phyloP scores from a whole-genome alignment of 768 basidiomycete genomes.

The Tylopilus cervinicoccineus region DNA sequence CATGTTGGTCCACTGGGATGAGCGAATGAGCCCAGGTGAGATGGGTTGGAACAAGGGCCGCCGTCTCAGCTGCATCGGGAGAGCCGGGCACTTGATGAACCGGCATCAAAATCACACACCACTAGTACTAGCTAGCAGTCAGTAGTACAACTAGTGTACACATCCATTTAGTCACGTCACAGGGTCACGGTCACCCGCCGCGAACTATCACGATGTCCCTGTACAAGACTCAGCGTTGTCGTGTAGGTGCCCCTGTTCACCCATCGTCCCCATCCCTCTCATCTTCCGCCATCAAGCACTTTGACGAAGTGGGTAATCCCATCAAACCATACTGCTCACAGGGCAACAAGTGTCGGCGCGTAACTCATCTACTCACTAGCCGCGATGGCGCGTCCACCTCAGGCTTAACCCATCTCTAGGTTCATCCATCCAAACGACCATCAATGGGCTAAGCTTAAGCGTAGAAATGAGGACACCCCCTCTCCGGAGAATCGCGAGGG shows the following conservation, averaged over 20 bases:
- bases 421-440: slow-evolving; percentile 50
- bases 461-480: slow-evolving; percentile 11
- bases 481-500: slow-evolving; percentile 22
- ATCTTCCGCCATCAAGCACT: slow-evolving; percentile 38
- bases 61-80: too few relatives aligned
- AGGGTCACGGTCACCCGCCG: slow-evolving; percentile 18
- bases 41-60: background rate
- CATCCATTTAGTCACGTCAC: slow-evolving; percentile 8
- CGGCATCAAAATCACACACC: too few relatives aligned
- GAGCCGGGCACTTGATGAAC: too few relatives aligned
- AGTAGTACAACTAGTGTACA: too few relatives aligned
- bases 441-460: slow-evolving; percentile 34
- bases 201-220: slow-evolving; percentile 25
- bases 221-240: slow-evolving; percentile 47
- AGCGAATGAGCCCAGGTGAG: background rate
- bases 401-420: slow-evolving; percentile 23
- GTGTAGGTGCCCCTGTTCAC: slow-evolving; percentile 33
- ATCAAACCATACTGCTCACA: slow-evolving; percentile 43
- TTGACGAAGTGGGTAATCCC: slow-evolving; percentile 40
- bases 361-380: slow-evolving; percentile 9
- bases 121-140: background rate
- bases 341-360: slow-evolving; percentile 49
- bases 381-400: slow-evolving; percentile 4
- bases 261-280: slow-evolving; percentile 10
- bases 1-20: slow-evolving; percentile 11